Conservation (phyloP, 306 rosid genomes). For the Clitoria ternatea region DNA sequence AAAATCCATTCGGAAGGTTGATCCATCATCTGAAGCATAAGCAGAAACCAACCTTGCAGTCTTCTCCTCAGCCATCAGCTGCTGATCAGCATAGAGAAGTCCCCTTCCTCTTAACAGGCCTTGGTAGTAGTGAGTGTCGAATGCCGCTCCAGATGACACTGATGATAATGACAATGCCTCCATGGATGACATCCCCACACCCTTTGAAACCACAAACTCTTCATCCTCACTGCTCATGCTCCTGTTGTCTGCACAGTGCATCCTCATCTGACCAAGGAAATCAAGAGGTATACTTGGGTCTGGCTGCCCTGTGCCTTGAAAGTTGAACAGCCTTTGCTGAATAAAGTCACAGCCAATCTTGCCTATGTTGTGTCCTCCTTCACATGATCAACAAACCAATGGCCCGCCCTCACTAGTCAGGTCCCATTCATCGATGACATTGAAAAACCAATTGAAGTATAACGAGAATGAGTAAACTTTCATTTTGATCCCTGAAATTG, state of each 20-base stretch:
- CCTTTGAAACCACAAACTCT: conserved; percentile 4
- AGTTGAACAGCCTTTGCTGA: conserved; percentile 55
- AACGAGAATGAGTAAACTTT: no score
- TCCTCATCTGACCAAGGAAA: conserved; percentile 54
- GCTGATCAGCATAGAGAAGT: conserved; percentile 80
- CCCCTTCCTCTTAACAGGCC: conserved; percentile 72
- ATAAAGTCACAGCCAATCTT: conserved; percentile 71
- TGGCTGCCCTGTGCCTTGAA: conserved; percentile 59
- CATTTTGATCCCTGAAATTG: no score
- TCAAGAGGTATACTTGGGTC: conserved; percentile 61
- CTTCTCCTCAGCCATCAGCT: conserved; percentile 57
- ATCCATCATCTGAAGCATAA: conserved; percentile 77
- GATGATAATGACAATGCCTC: conserved; percentile 48
- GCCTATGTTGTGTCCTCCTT: conserved; percentile 90
- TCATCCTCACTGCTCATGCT: conserved; percentile 2
- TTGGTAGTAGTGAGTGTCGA: conserved; percentile 65
- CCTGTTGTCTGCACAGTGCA: conserved; percentile 34
- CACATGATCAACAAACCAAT: conserved; percentile 25
- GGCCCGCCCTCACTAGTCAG: background rate
- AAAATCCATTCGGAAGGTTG: conserved; percentile 74
- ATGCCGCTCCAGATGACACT: conserved; percentile 47
- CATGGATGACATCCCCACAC: conserved; percentile 34
- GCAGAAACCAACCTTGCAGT: conserved; percentile 61
- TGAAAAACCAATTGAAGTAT: background rate
- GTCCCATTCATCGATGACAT: background rate